phyloP scores from a whole-genome alignment of 2,329 filamentous ascomycete genomes.

The Phyllosticta paracitricarpa region DNA sequence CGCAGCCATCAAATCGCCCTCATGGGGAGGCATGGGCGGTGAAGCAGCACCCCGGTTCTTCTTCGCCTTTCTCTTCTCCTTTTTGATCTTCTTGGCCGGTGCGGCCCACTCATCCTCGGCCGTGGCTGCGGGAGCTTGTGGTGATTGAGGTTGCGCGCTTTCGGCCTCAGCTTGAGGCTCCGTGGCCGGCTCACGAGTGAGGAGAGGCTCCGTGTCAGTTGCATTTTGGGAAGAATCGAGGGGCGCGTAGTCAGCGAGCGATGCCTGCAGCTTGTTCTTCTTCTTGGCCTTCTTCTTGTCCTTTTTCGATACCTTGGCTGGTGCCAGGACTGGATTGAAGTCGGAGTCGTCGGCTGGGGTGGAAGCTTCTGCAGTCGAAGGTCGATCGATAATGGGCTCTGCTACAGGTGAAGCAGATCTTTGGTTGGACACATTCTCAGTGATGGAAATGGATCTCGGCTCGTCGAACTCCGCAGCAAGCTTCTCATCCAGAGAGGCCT shows the following conservation, averaged over 20 bases:
- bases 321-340: slow-evolving; percentile 5
- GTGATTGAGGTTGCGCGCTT: neutral
- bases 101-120: neutral
- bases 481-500: neutral
- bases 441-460: neutral
- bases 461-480: neutral
- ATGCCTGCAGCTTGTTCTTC: slow-evolving; percentile 11
- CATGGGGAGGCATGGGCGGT: neutral
- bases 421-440: neutral
- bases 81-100: slow-evolving; percentile 22
- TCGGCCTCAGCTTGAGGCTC: neutral
- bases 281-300: slow-evolving; percentile 17
- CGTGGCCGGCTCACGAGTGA: neutral
- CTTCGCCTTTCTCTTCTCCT: slow-evolving; percentile 23
- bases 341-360: slow-evolving; percentile 11
- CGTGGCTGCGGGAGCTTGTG: neutral
- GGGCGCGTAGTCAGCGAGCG: neutral
- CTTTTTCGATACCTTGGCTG: slow-evolving; percentile 15
- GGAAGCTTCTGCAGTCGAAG: neutral
- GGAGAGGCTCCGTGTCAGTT: neutral
- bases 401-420: neutral
- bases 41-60: slow-evolving; percentile 18
- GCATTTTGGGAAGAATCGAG: neutral
- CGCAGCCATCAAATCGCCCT: neutral
- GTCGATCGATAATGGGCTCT: neutral